Evolutionary conservation across 1,284 basidiomycete species (phyloP).

Genomic region (Hymenochaete sp.): DNA sequence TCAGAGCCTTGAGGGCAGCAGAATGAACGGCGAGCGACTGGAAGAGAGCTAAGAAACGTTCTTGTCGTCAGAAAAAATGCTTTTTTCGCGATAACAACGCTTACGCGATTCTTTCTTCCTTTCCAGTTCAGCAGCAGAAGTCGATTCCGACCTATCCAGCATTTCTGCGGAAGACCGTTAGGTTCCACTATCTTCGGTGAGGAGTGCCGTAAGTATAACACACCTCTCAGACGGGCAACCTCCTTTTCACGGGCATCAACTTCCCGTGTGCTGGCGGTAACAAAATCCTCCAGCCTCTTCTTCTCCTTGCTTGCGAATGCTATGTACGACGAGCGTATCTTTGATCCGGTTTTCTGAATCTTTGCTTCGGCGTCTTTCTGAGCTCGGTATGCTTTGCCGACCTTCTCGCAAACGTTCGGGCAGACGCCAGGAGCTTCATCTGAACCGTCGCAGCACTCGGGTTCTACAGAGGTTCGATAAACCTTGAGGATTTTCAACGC

Average conservation of each 20-base stretch:
- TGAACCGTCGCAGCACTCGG: conserved; percentile 95
- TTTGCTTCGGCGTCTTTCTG: conserved; percentile 65
- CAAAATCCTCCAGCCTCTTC: conserved; percentile 61
- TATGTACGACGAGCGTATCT: conserved; percentile 86
- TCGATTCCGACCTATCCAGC: conserved; percentile 58
- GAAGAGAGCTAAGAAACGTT: conserved; percentile 63
- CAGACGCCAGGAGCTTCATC: conserved; percentile 83
- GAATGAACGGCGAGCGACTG: conserved; percentile 67
- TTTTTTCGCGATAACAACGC: conserved; percentile 25
- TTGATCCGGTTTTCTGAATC: conserved; percentile 77
- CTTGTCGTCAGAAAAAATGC: conserved; percentile 24
- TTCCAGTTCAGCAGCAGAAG: conserved; percentile 68
- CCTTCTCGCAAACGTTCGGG: conserved; percentile 67
- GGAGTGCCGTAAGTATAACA: conserved; percentile 1
- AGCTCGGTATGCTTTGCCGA: conserved; percentile 64
- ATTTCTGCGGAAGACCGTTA: conserved; percentile 44
- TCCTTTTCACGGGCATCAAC: conserved; percentile 61
- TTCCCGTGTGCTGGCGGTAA: conserved; percentile 45
- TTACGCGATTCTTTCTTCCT: conserved; percentile 79
- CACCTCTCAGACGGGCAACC: conserved; percentile 58
- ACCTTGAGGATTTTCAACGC: background rate
- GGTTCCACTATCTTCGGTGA: conserved; percentile 9
- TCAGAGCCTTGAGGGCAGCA: conserved; percentile 68
- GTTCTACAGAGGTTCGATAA: conserved; percentile 49
- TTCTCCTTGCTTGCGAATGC: conserved; percentile 82